Percentiles rank a stretch among this genome's conserved stretches.
These are phyloP conservation scores for Venturia asperata DNA, from an alignment of 2,329 filamentous ascomycete species.

Conservation along the genomic window DNA sequence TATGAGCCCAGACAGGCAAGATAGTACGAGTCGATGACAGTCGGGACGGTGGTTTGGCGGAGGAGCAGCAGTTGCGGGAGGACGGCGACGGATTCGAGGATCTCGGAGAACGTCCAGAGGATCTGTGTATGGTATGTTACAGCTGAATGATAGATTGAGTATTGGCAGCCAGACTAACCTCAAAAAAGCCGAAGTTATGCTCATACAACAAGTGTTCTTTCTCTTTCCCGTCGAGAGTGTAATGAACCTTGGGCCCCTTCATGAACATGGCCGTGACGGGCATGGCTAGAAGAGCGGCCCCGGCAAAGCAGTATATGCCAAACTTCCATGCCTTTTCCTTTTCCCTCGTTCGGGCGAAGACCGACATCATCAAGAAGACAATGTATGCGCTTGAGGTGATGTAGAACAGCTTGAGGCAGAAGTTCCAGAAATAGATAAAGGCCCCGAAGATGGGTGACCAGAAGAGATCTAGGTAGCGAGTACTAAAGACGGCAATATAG, in stretches of 20 bases:
- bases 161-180: constrained; percentile 18
- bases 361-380: constrained; percentile 76
- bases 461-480: constrained; percentile 82
- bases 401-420: constrained; percentile 84
- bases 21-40: constrained; percentile 95
- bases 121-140: constrained; percentile 44
- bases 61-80: constrained; percentile 87
- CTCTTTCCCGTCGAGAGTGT: neutral
- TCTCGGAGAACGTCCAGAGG: constrained; percentile 80
- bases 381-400: constrained; percentile 79
- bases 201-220: constrained; percentile 5
- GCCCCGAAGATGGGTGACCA: constrained; percentile 35
- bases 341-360: constrained; percentile 82
- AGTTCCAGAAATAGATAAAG: constrained; percentile 54
- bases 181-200: constrained; percentile 20
- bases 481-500: constrained; percentile 78
- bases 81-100: constrained; percentile 85
- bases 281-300: constrained; percentile 60
- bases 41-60: constrained; percentile 89
- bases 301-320: constrained; percentile 60
- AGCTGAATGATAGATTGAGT: constrained; percentile 16
- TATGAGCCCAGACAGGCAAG: constrained; percentile 81
- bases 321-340: constrained; percentile 91
- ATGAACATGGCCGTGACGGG: constrained; percentile 60
- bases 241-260: constrained; percentile 18